Percentiles rank a stretch among this genome's conserved stretches.
Conservation (phyloP, 2,329 filamentous ascomycete species). For the Cladosporium sp. region DNA sequence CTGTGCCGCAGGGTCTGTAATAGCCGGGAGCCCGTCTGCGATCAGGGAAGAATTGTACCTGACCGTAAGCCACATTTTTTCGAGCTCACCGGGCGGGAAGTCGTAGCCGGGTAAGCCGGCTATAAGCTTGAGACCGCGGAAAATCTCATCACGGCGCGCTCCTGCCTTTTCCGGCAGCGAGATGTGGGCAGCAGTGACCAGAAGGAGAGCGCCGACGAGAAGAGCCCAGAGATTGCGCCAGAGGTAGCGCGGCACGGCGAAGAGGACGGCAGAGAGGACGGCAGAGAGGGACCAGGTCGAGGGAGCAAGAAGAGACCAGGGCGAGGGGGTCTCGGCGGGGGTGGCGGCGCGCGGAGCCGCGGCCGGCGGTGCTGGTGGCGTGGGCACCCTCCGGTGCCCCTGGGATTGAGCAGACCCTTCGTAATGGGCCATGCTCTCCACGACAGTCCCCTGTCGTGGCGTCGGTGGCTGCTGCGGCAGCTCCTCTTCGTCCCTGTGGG, state of each 20-base stretch:
- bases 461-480: neutral
- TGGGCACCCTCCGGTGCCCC: conserved; percentile 1
- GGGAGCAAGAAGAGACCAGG: neutral
- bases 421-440: conserved; percentile 6
- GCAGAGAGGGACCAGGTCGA: neutral
- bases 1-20: neutral
- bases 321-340: neutral
- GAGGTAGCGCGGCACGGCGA: conserved; percentile 10
- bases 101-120: conserved; percentile 3
- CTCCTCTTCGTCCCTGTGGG: conserved; percentile 1
- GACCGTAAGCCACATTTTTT: neutral
- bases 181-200: neutral
- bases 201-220: neutral
- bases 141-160: conserved; percentile 2
- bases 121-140: neutral
- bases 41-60: neutral
- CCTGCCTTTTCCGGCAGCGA: neutral
- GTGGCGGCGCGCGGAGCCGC: neutral
- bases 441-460: conserved; percentile 4
- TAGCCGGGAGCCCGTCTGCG: neutral
- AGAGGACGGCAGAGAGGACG: conserved; percentile 4
- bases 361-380: neutral
- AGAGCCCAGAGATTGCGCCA: conserved; percentile 11
- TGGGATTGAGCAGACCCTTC: conserved; percentile 1
- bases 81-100: neutral